Evolutionary conservation across 352 stramenopile species (phyloP), one percentile per base, ranked within the genome.

Genomic region (Thraustochytrium striatum): DNA sequence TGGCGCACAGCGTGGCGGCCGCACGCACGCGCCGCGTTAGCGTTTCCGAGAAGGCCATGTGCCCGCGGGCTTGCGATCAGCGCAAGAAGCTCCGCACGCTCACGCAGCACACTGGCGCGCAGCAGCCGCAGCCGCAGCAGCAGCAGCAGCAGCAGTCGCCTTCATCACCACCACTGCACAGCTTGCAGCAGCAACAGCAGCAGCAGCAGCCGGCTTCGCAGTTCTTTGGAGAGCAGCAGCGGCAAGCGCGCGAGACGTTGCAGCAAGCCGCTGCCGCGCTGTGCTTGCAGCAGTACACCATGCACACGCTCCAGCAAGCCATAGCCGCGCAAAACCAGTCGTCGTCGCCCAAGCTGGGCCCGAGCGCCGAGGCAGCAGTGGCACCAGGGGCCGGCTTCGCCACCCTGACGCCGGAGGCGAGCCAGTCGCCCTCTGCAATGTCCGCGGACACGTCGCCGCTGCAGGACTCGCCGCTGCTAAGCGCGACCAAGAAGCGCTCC

Each of bases 41-140:
- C 32, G 50, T 75, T 41, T 75, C 65, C 9, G 65, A 75, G 50
- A 75, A 75, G 5, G 65, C 65, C 65, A 75, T 75, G 65, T 75
- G 65, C 39, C 65, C 65, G 8, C 43, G 65, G 2, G 38, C 65
- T 25, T 75, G 65, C 65, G 65, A 75, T 25, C 9, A 0, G 5
- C 65, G 65, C 39, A 75, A 75, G 39, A 55, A 55, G 47, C 16
- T 21, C 16, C 16, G 25, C 16, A 55, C 47, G 25, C 47, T 21
- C 16, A 55, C 25, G 47, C 16, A 55, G 25, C 47, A 55, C 47
- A 16, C 47, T 21, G 25, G 47, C 47, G 25, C 25, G 47, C 16
- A 25, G 47, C n/a, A n/a, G n/a, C n/a, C n/a, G n/a, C n/a, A n/a
- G n/a, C n/a, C n/a, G n/a, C n/a, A n/a, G n/a, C n/a, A n/a, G n/a